phyloP scores from a whole-genome alignment of 225 moss, liverwort and hornwort genomes.

The Physcomitrellopsis africana region DNA sequence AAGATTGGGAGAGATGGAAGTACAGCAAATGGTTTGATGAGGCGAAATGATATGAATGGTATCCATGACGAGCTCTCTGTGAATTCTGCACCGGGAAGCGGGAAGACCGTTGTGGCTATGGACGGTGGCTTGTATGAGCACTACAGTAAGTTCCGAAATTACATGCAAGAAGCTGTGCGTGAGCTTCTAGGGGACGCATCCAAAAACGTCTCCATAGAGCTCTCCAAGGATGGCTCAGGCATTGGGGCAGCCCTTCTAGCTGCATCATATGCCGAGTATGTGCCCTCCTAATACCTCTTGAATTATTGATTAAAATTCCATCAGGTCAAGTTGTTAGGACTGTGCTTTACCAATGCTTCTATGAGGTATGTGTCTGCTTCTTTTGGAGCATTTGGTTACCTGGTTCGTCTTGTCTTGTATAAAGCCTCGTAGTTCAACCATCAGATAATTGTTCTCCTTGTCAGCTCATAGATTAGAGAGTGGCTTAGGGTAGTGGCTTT shows the following conservation, averaged over 20 bases:
- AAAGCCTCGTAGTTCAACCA: conserved; percentile 16
- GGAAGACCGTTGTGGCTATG: conserved; percentile 86
- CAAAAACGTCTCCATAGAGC: conserved; percentile 71
- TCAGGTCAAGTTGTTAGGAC: conserved; percentile 11
- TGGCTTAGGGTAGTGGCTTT: no score
- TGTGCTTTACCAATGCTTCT: conserved; percentile 24
- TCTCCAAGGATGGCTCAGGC: conserved; percentile 95
- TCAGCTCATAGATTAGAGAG: neutral
- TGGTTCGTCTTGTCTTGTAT: conserved; percentile 19
- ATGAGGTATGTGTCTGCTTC: conserved; percentile 12
- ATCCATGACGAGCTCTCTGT: conserved; percentile 29
- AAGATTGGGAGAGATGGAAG: conserved; percentile 87
- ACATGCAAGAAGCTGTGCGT: conserved; percentile 73
- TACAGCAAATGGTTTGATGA: conserved; percentile 29
- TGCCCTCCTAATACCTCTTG: conserved; percentile 33
- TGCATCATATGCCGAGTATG: conserved; percentile 71
- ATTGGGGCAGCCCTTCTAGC: conserved; percentile 95
- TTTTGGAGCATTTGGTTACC: conserved; percentile 13
- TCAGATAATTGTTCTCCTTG: neutral
- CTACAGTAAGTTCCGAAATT: conserved; percentile 74
- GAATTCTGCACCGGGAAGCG: conserved; percentile 32
- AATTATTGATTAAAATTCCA: conserved; percentile 24
- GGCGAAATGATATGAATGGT: conserved; percentile 41
- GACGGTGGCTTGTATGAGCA: conserved; percentile 95
- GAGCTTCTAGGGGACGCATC: conserved; percentile 79